A percentile compares a stretch with the other conserved stretches of the same genome.
These are phyloP conservation scores for Conticribra weissflogii DNA, from an alignment of 108 stramenopile species.

Conservation along the genomic window DNA sequence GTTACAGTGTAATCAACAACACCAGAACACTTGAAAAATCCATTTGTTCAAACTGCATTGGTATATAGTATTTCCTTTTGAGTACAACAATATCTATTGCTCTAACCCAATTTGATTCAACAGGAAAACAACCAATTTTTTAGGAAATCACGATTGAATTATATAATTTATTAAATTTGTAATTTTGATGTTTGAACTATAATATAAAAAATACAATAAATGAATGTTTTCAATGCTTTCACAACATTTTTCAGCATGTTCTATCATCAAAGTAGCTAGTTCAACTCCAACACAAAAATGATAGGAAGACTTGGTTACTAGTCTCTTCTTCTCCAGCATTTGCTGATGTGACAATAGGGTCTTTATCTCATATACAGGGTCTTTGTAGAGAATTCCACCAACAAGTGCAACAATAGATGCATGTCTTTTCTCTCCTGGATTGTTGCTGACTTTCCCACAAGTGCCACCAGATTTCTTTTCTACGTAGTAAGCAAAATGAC, in stretches of 20 bases:
- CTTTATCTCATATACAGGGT: neutral
- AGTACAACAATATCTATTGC: no score
- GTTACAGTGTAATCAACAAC: no score
- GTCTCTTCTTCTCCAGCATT: neutral
- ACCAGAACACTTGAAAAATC: no score
- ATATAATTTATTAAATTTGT: no score
- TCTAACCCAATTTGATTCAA: no score
- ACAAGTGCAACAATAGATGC: neutral
- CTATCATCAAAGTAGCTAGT: neutral
- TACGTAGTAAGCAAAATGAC: neutral
- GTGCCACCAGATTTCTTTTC: neutral
- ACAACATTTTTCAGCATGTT: neutral
- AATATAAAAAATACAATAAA: no score
- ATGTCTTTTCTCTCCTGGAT: neutral
- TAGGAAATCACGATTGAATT: no score
- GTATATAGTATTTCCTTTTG: no score
- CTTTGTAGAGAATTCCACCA: neutral
- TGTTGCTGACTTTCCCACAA: neutral
- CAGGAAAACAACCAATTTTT: no score
- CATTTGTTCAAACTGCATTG: no score
- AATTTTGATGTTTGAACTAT: no score
- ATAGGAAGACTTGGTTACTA: neutral
- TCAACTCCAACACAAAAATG: neutral
- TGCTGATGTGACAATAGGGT: neutral
- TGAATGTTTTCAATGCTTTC: neutral